A percentile compares a stretch with the other conserved stretches of the same genome.
phyloP scores from a whole-genome alignment of 129 eudicot species.

The Pittosporum tobira region DNA sequence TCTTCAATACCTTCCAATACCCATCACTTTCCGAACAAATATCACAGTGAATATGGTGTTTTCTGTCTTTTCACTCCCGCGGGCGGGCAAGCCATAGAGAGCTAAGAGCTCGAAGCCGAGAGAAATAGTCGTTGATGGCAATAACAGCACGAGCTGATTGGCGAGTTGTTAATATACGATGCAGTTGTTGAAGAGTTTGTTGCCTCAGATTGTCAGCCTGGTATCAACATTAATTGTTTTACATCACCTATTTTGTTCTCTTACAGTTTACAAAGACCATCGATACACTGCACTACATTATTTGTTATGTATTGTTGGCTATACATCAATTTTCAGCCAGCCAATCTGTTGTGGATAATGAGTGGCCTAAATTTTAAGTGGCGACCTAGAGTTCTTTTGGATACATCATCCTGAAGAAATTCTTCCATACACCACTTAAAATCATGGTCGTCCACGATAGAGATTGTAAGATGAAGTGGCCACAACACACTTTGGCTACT shows the following conservation, averaged over 20 bases:
- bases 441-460: no score
- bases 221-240: constrained; percentile 5
- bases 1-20: neutral
- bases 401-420: no score
- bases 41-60: neutral
- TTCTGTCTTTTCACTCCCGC: constrained; percentile 33
- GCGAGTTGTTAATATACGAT: constrained; percentile 57
- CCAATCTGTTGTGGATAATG: no score
- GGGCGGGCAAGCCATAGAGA: constrained; percentile 83
- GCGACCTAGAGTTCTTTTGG: no score
- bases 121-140: constrained; percentile 58
- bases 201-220: constrained; percentile 76
- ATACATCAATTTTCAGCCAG: no score
- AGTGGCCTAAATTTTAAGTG: no score
- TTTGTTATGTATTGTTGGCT: no score
- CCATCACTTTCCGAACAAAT: neutral
- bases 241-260: neutral
- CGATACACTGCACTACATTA: no score
- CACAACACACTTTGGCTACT: no score
- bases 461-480: no score
- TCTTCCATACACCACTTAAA: no score
- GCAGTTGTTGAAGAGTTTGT: constrained; percentile 70
- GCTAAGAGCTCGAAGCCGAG: constrained; percentile 67
- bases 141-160: constrained; percentile 72
- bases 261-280: neutral